Base-by-base conservation (phyloP, 768 basidiomycete species). In the Tylopilus plumbeoviolaceoides region DNA sequence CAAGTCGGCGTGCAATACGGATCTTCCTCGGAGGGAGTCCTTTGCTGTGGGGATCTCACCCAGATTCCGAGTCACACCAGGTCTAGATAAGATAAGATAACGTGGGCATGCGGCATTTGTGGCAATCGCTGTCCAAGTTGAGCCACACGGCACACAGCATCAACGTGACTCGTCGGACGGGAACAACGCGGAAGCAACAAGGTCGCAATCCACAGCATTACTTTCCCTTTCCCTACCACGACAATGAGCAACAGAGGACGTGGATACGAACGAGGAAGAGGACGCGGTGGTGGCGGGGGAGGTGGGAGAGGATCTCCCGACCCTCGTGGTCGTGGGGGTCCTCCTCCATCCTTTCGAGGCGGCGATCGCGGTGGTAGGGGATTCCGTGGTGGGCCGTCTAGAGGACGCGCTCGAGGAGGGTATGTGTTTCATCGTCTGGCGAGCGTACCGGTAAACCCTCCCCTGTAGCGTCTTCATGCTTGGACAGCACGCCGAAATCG, bases 401-500 rank as follows among this genome's bases (percentile, higher is more conserved):
- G 72, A 28, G 60, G 66, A 4, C 63, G 62, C 33, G 59, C 71
- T 50, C 69, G 65, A 49, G 75, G 74, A 58, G 78, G 77, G 76
- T 76, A 59, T 50, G 73, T 49, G 46, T 40, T 31, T 40, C 28
- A 10, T 40, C 28, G 35, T 44, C 28, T 20, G 18, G 27, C 23
- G 39, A 45, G 23, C 51, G 21, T 31, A n/a, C 38, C 27, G 31
- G 11, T 48, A 9, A 53, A 51, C 25, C 17, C 25, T 43, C 2
- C 44, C 44, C 11, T 23, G 23, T 48, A 78, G 78, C n/a, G 61
- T 78, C 28, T 80, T 77, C 56, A 64, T 70, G 45, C 67, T 67
- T 2, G 65, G 66, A 38, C 55, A 55, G 48, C 65, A 64, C 67
- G 85, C 62, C 58, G 73, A 78, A 14, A 66, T 91, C 39, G 77